Evolutionary conservation across 345 rosid species (phyloP).

Genomic region (Pistacia integerrima): DNA sequence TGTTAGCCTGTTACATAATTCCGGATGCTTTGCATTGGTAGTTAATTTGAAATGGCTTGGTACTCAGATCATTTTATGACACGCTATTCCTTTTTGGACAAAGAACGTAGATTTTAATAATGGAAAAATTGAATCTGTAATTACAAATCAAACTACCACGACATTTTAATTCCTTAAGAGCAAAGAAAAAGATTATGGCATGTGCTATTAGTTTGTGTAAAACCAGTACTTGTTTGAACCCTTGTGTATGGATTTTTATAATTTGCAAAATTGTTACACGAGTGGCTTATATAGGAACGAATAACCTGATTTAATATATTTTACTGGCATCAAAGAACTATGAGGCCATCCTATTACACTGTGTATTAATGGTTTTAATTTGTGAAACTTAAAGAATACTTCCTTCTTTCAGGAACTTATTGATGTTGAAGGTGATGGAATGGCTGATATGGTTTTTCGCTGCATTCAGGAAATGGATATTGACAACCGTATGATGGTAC

Average conservation of each 20-base stretch:
- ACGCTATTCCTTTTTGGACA: too few relatives aligned
- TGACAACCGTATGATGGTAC: conserved; percentile 95
- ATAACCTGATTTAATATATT: conserved; percentile 5
- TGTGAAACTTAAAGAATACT: conserved; percentile 14
- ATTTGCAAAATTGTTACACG: background rate
- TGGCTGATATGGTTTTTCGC: conserved; percentile 99
- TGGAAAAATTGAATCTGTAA: too few relatives aligned
- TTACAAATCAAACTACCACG: too few relatives aligned
- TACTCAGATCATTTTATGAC: background rate
- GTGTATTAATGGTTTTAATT: background rate
- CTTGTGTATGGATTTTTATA: background rate
- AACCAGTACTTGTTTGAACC: background rate
- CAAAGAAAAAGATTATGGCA: too few relatives aligned
- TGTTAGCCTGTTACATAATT: background rate
- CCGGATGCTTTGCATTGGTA: background rate
- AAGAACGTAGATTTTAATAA: too few relatives aligned
- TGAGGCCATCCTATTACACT: conserved; percentile 13
- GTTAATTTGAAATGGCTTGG: background rate
- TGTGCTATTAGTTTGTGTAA: background rate
- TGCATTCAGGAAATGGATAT: conserved; percentile 99
- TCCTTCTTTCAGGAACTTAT: conserved; percentile 69
- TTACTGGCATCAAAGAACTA: background rate
- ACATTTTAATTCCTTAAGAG: too few relatives aligned
- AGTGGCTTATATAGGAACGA: background rate
- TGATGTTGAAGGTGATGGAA: conserved; percentile 99